Evolutionary conservation across 192 early-diverging fungal species (phyloP), one percentile per base, ranked within the genome.

Genomic region (Linnemannia zychae): DNA sequence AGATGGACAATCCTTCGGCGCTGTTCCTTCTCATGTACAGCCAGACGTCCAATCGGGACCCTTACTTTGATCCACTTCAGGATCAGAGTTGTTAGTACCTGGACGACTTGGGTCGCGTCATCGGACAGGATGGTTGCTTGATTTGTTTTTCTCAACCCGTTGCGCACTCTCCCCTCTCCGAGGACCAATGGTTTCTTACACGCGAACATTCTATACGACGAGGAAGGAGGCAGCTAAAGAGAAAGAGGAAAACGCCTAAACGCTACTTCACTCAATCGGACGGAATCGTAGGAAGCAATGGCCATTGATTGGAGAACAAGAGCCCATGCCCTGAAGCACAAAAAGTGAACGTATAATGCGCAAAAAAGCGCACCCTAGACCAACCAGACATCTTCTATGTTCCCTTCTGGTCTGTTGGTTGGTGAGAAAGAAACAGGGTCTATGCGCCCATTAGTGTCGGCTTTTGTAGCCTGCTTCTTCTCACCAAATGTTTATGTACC

Each of bases 261-360:
- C 11, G 52, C n/a, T 48, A 15, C 47, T 7, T 31, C 28, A 28
- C 11, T 63, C 28, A 4, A 31, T 63, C 57, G 57, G 57, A 63
- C 22, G 28, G 31, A 33, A 63, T 63, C 57, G 57, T 63, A 63
- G 57, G 12, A 31, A 15, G 24, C 11, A 63, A 63, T 63, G n/a
- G 13, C 57, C 24, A 63, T 31, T 63, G 28, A 33, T 63, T 63
- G 57, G 57, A 63, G 57, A 63, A 63, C 57, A 63, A 63, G 57
- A 63, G 57, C 57, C 57, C 57, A 63, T 12, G 24, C 28, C 57
- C 4, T 28, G 28, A n/a, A 63, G 24, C 18, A 53, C 5, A 6
- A 11, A 60, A 24, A 57, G 24, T 9, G 53, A 31, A 12, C 24
- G 11, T 1, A 33, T 3, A 12, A 22, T 13, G 4, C 24, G 31